These are phyloP conservation scores for Colletotrichum zoysiae DNA, from an alignment of 2,329 filamentous ascomycete genomes.

Conservation along the genomic window DNA sequence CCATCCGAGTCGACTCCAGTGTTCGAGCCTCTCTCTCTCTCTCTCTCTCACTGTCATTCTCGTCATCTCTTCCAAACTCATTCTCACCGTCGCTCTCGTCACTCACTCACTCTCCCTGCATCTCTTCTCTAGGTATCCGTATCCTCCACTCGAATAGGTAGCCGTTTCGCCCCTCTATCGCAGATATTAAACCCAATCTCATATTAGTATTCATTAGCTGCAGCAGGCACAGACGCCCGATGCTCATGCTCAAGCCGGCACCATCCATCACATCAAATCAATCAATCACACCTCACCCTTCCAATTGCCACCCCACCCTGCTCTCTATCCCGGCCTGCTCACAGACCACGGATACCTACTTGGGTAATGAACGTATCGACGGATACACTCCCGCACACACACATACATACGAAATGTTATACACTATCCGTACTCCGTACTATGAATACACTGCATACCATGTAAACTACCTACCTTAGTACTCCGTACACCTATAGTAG, in stretches of 20 bases:
- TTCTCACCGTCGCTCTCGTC: too few relatives aligned
- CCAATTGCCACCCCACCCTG: neutral
- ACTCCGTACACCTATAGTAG: too few relatives aligned
- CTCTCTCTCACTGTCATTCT: neutral
- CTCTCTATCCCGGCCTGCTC: neutral
- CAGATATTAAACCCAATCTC: conserved; percentile 8
- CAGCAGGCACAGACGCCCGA: neutral
- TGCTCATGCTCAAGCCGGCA: neutral
- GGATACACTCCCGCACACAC: too few relatives aligned
- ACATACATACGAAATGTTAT: too few relatives aligned
- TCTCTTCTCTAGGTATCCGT: neutral
- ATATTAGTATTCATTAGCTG: neutral
- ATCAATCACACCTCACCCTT: neutral
- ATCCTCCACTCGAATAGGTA: too few relatives aligned
- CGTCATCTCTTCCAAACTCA: too few relatives aligned
- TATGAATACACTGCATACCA: too few relatives aligned
- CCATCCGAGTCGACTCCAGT: neutral
- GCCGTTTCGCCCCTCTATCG: too few relatives aligned
- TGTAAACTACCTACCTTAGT: too few relatives aligned
- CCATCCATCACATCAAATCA: neutral
- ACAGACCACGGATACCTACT: too few relatives aligned
- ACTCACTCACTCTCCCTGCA: neutral
- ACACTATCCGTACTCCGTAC: too few relatives aligned
- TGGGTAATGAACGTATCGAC: too few relatives aligned
- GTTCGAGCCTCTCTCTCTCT: neutral